A percentile compares a stretch with the other conserved stretches of the same genome.
These are phyloP conservation scores for Mycena filopes DNA, from an alignment of 768 basidiomycete genomes.

Conservation along the genomic window DNA sequence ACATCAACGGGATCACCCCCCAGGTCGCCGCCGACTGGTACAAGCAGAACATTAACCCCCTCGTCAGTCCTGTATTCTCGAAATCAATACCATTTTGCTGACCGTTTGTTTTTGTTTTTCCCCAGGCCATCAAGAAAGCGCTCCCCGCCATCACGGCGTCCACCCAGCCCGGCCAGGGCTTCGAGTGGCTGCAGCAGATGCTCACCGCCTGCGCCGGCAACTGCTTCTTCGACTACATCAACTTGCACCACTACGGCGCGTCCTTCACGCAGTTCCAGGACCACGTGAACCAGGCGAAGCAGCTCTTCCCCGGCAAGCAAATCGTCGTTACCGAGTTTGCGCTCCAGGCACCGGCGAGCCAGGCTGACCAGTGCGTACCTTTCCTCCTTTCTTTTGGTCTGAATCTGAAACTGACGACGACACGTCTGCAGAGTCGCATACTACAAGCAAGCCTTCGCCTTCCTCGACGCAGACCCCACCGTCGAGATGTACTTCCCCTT, in stretches of 20 bases:
- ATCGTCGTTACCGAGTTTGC: conserved; percentile 48
- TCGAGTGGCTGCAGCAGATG: conserved; percentile 48
- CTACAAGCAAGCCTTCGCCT: conserved; percentile 46
- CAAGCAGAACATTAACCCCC: conserved; percentile 47
- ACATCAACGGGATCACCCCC: conserved; percentile 42
- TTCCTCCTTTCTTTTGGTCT: background rate
- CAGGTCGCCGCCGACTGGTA: conserved; percentile 48
- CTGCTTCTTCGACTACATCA: conserved; percentile 50
- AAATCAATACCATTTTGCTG: no score
- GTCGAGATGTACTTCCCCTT: conserved; percentile 50
- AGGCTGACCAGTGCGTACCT: conserved; percentile 42
- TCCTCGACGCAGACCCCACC: conserved; percentile 46
- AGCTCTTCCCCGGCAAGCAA: conserved; percentile 23
- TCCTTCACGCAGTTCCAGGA: conserved; percentile 42
- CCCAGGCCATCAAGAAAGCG: conserved; percentile 50
- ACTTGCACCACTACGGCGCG: conserved; percentile 39
- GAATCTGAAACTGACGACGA: background rate
- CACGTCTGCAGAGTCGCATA: conserved; percentile 39
- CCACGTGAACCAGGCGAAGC: conserved; percentile 16
- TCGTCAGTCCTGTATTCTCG: conserved; percentile 37
- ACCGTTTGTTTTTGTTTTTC: no score
- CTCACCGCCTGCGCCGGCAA: conserved; percentile 46
- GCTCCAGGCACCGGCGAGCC: conserved; percentile 41
- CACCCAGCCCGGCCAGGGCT: conserved; percentile 42
- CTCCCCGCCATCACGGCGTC: conserved; percentile 50